A percentile compares a stretch with the other conserved stretches of the same genome.
Evolutionary conservation across 1,284 basidiomycete genomes (phyloP).

Genomic region (Neolentinus lepideus): DNA sequence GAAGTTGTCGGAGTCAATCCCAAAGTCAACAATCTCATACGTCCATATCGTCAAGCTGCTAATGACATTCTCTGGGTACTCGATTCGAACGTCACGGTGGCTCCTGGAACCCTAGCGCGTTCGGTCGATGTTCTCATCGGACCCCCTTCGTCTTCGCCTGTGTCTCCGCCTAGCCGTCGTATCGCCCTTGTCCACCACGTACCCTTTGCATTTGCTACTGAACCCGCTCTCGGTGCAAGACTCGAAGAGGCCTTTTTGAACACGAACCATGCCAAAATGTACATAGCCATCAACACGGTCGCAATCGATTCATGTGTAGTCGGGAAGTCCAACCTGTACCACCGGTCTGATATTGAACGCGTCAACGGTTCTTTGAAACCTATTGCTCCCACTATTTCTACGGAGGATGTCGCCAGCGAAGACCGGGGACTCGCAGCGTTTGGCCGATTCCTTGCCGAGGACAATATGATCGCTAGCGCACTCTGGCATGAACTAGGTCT

Average conservation of each 20-base stretch:
- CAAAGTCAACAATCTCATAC: constrained; percentile 95
- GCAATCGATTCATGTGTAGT: constrained; percentile 94
- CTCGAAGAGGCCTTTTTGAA: constrained; percentile 95
- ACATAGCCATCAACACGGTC: constrained; percentile 87
- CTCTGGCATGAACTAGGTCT: constrained; percentile 89
- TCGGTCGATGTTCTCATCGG: constrained; percentile 71
- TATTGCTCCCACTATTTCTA: constrained; percentile 19
- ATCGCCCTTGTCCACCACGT: constrained; percentile 95
- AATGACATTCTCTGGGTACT: constrained; percentile 96
- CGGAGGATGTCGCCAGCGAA: constrained; percentile 21
- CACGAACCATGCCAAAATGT: constrained; percentile 99
- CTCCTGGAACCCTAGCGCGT: constrained; percentile 77
- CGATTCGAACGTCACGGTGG: constrained; percentile 86
- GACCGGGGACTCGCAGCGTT: constrained; percentile 69
- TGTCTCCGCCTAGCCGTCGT: constrained; percentile 22
- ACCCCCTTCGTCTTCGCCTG: constrained; percentile 20
- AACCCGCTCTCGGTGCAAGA: constrained; percentile 66
- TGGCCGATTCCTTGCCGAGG: constrained; percentile 85
- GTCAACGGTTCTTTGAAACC: constrained; percentile 57
- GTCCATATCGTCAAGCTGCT: constrained; percentile 72
- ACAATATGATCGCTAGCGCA: constrained; percentile 89
- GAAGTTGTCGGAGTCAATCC: constrained; percentile 88
- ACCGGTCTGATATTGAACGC: constrained; percentile 79
- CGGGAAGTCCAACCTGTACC: constrained; percentile 95
- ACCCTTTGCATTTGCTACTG: constrained; percentile 79